Evolutionary conservation across 805 yeast species (phyloP).

Genomic region (Schizosaccharomyces cryophilus): DNA sequence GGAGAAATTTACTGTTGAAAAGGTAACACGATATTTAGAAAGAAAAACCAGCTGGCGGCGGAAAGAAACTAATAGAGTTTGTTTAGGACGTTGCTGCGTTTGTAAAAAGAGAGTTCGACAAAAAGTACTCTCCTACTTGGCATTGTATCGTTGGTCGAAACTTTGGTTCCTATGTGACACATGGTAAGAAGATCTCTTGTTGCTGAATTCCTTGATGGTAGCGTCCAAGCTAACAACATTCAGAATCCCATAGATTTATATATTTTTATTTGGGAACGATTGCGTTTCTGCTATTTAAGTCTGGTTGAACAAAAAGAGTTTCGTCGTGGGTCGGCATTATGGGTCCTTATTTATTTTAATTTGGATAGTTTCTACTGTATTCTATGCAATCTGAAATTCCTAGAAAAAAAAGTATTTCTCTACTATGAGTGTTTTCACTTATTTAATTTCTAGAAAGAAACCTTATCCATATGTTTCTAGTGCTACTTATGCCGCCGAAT

Average conservation of each 20-base stretch:
- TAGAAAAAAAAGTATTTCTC: too few species aligned
- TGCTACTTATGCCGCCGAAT: too few species aligned
- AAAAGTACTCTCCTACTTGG: constrained; percentile 33
- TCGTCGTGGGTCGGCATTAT: too few species aligned
- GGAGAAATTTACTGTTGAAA: constrained; percentile 22
- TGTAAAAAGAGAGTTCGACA: constrained; percentile 33
- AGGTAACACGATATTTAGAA: constrained; percentile 6
- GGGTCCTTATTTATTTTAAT: too few species aligned
- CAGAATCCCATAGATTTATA: constrained; percentile 24
- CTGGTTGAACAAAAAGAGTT: neutral
- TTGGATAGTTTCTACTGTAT: too few species aligned
- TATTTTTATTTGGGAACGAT: constrained; percentile 30
- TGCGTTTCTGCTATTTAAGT: constrained; percentile 29
- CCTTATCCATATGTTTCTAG: too few species aligned
- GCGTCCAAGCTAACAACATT: constrained; percentile 11
- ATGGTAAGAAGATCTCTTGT: constrained; percentile 19
- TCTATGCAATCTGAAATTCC: too few species aligned
- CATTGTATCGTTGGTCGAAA: constrained; percentile 37
- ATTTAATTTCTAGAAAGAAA: too few species aligned
- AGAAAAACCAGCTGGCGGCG: too few species aligned
- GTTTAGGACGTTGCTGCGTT: constrained; percentile 27
- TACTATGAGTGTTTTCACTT: too few species aligned
- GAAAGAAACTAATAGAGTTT: constrained; percentile 6
- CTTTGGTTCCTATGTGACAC: constrained; percentile 39
- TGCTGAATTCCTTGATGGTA: neutral